Percentiles rank a stretch among this genome's conserved stretches.
phyloP scores from a whole-genome alignment of 371 early-diverging fungal species.

The Mortierella sp. region DNA sequence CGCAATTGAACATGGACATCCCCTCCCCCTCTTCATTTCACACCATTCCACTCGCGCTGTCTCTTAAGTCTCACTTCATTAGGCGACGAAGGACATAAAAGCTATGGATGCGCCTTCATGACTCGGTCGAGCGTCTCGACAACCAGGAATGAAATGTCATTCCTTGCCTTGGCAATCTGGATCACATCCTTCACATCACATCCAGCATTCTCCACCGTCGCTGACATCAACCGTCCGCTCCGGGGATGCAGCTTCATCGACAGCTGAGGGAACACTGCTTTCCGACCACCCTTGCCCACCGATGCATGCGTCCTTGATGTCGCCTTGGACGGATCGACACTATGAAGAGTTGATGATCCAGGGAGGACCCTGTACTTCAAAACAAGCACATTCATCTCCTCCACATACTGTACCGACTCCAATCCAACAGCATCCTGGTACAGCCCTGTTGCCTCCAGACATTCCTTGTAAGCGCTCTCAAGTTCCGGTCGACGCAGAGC shows the following conservation, averaged over 20 bases:
- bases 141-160: conserved; percentile 52
- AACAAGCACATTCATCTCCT: conserved; percentile 30
- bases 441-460: conserved; percentile 31
- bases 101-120: conserved; percentile 41
- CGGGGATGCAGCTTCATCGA: conserved; percentile 43
- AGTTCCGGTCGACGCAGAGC: conserved; percentile 42
- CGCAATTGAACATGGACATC: background rate
- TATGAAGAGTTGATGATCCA: conserved; percentile 32
- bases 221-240: conserved; percentile 44
- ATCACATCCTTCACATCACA: conserved; percentile 54
- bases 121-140: conserved; percentile 37
- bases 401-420: conserved; percentile 39
- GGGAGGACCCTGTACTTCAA: conserved; percentile 44
- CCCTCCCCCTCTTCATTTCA: background rate
- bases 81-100: background rate
- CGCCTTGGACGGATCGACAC: background rate
- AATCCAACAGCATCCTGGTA: conserved; percentile 53
- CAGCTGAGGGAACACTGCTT: conserved; percentile 32
- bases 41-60: background rate
- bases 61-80: background rate
- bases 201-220: conserved; percentile 41
- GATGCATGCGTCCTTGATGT: background rate
- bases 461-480: conserved; percentile 46
- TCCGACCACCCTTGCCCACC: conserved; percentile 20
- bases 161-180: conserved; percentile 42